phyloP scores from a whole-genome alignment of 2,329 filamentous ascomycete species.

The Aspergillus novoparasiticus region DNA sequence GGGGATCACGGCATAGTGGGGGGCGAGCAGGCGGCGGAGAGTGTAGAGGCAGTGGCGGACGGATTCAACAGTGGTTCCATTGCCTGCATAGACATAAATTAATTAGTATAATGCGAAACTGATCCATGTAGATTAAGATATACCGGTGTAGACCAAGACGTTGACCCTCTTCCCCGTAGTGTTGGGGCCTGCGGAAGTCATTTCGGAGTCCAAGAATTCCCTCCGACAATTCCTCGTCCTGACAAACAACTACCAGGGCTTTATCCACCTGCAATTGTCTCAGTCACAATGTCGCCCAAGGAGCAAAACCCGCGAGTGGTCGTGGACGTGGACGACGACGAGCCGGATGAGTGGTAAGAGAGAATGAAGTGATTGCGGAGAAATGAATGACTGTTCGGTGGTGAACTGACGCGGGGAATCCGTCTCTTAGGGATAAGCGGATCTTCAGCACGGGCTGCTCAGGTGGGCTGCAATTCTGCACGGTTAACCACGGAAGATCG shows the following conservation, averaged over 20 bases:
- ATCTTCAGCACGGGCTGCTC: conserved; percentile 96
- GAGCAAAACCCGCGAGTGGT: conserved; percentile 47
- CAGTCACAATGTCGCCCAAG: conserved; percentile 59
- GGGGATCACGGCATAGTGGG: conserved; percentile 90
- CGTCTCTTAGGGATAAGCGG: conserved; percentile 78
- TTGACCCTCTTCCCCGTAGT: conserved; percentile 74
- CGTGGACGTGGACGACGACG: conserved; percentile 69
- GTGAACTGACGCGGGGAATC: conserved; percentile 3
- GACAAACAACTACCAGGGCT: background rate
- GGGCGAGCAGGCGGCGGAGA: conserved; percentile 80
- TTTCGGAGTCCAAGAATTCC: conserved; percentile 21
- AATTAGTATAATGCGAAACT: conserved; percentile 11
- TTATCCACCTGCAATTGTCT: background rate
- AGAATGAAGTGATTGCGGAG: conserved; percentile 7
- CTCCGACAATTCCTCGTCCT: conserved; percentile 3
- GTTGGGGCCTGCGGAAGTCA: conserved; percentile 37
- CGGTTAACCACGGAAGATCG: background rate
- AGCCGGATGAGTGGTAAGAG: conserved; percentile 87
- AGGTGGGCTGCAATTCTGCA: conserved; percentile 55
- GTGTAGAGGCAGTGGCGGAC: conserved; percentile 88
- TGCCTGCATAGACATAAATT: conserved; percentile 57
- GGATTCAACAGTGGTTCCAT: conserved; percentile 83
- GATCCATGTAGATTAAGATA: conserved; percentile 36
- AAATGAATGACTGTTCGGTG: conserved; percentile 1
- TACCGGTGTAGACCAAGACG: conserved; percentile 89